Evolutionary conservation across 805 yeast species (phyloP), one percentile per base, ranked within the genome.

Genomic region (Wickerhamiella kurtzmanii): DNA sequence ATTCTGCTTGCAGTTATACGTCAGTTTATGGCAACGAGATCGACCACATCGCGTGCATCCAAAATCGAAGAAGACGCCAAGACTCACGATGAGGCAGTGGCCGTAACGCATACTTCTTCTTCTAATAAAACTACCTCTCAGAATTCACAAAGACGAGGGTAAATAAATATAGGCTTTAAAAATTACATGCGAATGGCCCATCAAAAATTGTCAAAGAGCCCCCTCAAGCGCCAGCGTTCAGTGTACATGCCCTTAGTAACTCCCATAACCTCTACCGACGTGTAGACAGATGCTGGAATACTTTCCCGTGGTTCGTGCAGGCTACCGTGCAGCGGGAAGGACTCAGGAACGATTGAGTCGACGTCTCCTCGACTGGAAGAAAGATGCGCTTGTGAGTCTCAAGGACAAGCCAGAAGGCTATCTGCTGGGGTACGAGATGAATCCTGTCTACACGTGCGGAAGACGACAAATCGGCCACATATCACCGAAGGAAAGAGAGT

Each of bases 391-490:
- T n/a, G n/a, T n/a, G n/a, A n/a, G n/a, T n/a, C n/a, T 18, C 25
- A 5, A 49, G 45, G 15, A 5, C 41, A n/a, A 6, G 11, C 13
- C 82, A 85, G 1, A 64, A 67, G 32, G 89, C 95, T 0, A 72
- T 80, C 62, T 88, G 3, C 65, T 89, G 15, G 81, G 95, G 1
- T 87, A 86, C 65, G 88, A 92, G 59, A 83, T 92, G 65, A 70
- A 76, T 17, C 85, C 87, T 2, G 86, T 87, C 0, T 87, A 85
- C 60, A 89, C 98, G 0, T 89, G 94, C 11, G 99, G 99, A 1
- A 77, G 88, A 55, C 73, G 95, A 51, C 83, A 87, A 61, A 74
- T 74, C 52, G 71, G 73, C 25, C 69, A 72, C 28, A 64, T 78
- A 0, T 60, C 71, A 1, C 51, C 50, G 3, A 56, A 50, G 2